Percentiles rank a stretch among this genome's conserved stretches.
Evolutionary conservation across 495 filamentous ascomycete species (phyloP).

Genomic region (Rostrohypoxylon terebratum): DNA sequence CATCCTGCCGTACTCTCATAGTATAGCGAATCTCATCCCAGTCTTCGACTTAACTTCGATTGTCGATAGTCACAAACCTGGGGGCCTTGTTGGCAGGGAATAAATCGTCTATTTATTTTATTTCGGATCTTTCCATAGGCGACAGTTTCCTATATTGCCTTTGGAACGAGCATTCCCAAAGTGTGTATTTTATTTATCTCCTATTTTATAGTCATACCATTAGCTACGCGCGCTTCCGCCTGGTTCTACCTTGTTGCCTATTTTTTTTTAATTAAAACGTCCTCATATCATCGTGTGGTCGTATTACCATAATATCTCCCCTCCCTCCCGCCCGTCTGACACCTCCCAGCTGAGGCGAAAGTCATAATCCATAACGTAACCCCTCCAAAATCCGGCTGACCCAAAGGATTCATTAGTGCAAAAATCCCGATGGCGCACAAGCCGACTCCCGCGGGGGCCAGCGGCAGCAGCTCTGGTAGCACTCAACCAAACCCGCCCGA

Average conservation of each 20-base stretch:
- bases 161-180: not conserved
- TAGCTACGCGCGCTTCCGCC: not conserved
- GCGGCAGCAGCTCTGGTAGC: conserved; percentile 23
- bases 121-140: conserved; percentile 1
- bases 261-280: not conserved
- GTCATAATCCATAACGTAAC: not conserved
- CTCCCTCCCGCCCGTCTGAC: not conserved
- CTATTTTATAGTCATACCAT: not conserved
- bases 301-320: not conserved
- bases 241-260: not conserved
- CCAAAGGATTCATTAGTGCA: conserved; percentile 13
- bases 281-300: not conserved
- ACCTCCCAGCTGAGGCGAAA: conserved; percentile 1
- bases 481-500: conserved; percentile 11
- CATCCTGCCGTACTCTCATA: not conserved
- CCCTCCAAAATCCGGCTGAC: conserved; percentile 9
- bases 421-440: conserved; percentile 34
- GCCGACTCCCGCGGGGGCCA: conserved; percentile 25
- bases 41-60: conserved; percentile 2
- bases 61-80: not conserved
- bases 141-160: not conserved
- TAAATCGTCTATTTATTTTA: not conserved
- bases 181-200: not conserved
- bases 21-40: not conserved
- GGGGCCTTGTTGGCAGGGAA: conserved; percentile 1